A percentile compares a stretch with the other conserved stretches of the same genome.
These are phyloP conservation scores for Diphasiastrum complanatum DNA, from an alignment of 83 land plant species.

Conservation along the genomic window DNA sequence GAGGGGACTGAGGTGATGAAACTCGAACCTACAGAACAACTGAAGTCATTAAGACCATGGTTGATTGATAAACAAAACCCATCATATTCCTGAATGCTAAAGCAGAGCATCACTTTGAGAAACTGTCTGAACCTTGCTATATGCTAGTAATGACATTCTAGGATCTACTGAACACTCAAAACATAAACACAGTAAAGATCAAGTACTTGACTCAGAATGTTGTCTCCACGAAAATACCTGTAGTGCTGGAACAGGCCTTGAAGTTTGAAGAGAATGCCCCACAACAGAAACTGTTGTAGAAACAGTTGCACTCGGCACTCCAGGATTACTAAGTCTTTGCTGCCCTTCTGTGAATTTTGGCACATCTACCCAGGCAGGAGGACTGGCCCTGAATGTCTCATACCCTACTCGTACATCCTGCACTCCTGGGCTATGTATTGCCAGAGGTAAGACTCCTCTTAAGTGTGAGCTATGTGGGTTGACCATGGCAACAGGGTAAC, in stretches of 20 bases:
- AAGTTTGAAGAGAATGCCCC: neutral
- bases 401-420: constrained; percentile 33
- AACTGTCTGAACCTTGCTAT: neutral
- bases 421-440: constrained; percentile 22
- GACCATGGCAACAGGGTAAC: constrained; percentile 20
- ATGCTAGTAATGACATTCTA: too few species aligned
- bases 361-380: constrained; percentile 36
- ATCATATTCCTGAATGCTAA: too few species aligned
- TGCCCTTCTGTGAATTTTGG: neutral
- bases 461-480: constrained; percentile 29
- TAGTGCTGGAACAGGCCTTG: too few species aligned
- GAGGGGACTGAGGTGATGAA: neutral
- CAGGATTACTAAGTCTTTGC: neutral
- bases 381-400: constrained; percentile 34
- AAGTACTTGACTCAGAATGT: too few species aligned
- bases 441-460: constrained; percentile 29
- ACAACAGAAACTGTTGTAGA: neutral
- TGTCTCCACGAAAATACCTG: too few species aligned
- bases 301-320: neutral
- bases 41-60: neutral
- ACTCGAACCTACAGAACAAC: neutral
- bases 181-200: too few species aligned
- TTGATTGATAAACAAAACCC: too few species aligned
- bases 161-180: too few species aligned
- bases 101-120: neutral